These are phyloP conservation scores for Backusella psychrophila DNA, from an alignment of 192 early-diverging fungal genomes.

Conservation along the genomic window DNA sequence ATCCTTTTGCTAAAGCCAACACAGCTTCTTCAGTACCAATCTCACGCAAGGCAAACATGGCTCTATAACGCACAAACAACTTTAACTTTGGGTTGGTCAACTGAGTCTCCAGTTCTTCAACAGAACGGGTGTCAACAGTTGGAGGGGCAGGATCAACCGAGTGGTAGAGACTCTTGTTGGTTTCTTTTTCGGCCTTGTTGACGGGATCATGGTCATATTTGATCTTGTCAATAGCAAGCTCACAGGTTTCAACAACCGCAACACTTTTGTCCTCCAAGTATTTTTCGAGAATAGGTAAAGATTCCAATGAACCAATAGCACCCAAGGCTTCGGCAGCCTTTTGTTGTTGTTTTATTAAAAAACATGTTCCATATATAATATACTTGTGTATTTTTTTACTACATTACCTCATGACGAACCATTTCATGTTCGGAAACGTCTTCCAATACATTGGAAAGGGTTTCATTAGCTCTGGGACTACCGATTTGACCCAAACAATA, in stretches of 20 bases:
- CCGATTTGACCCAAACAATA: conserved; percentile 97
- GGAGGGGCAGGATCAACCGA: conserved; percentile 95
- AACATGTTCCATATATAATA: not conserved
- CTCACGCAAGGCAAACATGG: conserved; percentile 94
- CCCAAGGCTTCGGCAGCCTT: conserved; percentile 93
- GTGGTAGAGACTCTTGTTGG: conserved; percentile 53
- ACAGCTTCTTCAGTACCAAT: conserved; percentile 82
- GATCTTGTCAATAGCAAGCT: conserved; percentile 86
- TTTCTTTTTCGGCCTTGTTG: conserved; percentile 42
- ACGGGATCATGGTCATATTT: conserved; percentile 67
- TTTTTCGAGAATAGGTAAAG: conserved; percentile 68
- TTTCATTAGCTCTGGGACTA: conserved; percentile 71
- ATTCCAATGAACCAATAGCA: conserved; percentile 76
- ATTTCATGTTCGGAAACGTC: conserved; percentile 76
- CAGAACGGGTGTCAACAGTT: conserved; percentile 54
- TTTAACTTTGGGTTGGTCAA: conserved; percentile 69
- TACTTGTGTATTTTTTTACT: too few relatives aligned
- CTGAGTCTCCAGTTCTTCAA: conserved; percentile 59
- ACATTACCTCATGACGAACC: conserved; percentile 88
- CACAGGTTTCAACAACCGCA: conserved; percentile 86
- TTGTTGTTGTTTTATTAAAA: not conserved
- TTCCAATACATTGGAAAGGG: conserved; percentile 67
- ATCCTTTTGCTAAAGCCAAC: conserved; percentile 79
- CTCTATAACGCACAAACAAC: conserved; percentile 90
- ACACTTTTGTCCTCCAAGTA: conserved; percentile 69